Conservation (phyloP, 768 basidiomycete genomes). For the Cystofilobasidium macerans region DNA sequence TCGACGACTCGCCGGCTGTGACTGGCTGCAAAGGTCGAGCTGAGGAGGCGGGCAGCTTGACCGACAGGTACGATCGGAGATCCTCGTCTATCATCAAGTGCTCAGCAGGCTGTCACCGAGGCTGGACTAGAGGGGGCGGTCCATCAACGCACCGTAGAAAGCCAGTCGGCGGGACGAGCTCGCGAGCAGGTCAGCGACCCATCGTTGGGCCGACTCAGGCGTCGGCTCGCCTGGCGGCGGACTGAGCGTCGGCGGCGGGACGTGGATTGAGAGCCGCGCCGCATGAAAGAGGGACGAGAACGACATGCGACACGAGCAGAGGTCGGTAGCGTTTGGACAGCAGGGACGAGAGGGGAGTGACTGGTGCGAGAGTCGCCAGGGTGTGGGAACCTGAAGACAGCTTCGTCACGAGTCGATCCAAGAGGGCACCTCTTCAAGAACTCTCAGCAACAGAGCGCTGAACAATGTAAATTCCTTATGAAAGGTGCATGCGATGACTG, state of each 20-base stretch:
- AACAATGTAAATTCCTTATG: too few relatives aligned
- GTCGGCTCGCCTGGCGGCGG: background rate
- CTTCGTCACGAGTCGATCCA: too few relatives aligned
- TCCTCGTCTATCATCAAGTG: background rate
- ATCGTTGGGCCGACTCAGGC: background rate
- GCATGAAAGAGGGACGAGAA: slow-evolving; percentile 8
- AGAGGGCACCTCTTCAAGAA: too few relatives aligned
- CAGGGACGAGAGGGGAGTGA: too few relatives aligned
- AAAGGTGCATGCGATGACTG: too few relatives aligned
- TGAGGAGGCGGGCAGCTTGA: background rate
- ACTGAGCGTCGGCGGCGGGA: background rate
- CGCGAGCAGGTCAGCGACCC: background rate
- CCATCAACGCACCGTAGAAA: slow-evolving; percentile 10
- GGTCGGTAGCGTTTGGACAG: too few relatives aligned
- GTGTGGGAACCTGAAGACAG: too few relatives aligned
- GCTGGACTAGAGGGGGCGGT: background rate
- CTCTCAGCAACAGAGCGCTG: too few relatives aligned
- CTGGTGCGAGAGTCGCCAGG: too few relatives aligned
- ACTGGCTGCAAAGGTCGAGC: too few relatives aligned
- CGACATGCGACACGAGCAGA: too few relatives aligned
- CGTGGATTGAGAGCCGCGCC: background rate
- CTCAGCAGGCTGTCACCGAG: background rate
- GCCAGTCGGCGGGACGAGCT: background rate
- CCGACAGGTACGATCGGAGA: background rate
- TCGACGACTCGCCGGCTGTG: background rate